A percentile compares a stretch with the other conserved stretches of the same genome.
These are phyloP conservation scores for Tylopilus balloui DNA, from an alignment of 768 basidiomycete species.

Conservation along the genomic window DNA sequence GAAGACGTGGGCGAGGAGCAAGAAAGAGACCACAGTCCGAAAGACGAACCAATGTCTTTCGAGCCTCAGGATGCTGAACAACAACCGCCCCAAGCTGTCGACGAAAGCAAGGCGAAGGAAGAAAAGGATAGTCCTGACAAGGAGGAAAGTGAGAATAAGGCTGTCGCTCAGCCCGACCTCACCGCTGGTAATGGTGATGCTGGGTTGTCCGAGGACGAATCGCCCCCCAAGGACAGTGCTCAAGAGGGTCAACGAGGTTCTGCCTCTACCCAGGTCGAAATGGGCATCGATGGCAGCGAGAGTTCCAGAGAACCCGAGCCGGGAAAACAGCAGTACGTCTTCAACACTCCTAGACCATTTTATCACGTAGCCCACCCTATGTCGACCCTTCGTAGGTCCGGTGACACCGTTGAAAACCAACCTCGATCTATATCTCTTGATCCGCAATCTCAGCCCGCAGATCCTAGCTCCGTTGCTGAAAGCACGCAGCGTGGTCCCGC, in stretches of 20 bases:
- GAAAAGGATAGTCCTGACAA: constrained; percentile 32
- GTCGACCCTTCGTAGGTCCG: constrained; percentile 5
- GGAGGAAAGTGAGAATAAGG: constrained; percentile 22
- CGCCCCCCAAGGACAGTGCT: constrained; percentile 15
- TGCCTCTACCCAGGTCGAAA: constrained; percentile 13
- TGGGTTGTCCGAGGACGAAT: constrained; percentile 14
- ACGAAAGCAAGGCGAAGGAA: constrained; percentile 14
- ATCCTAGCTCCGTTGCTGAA: constrained; percentile 35
- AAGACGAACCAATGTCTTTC: constrained; percentile 21
- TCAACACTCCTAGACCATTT: background rate
- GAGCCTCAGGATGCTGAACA: constrained; percentile 25
- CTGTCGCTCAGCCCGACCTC: constrained; percentile 37
- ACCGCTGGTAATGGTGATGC: constrained; percentile 23
- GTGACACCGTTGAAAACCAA: constrained; percentile 11
- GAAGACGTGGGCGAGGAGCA: constrained; percentile 18
- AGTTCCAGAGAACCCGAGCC: constrained; percentile 22
- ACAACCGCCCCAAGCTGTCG: constrained; percentile 14
- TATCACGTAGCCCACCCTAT: background rate
- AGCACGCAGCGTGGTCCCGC: constrained; percentile 45
- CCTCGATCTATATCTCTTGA: constrained; percentile 1
- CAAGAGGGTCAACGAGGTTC: constrained; percentile 22
- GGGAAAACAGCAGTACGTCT: constrained; percentile 14
- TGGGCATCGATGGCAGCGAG: constrained; percentile 16
- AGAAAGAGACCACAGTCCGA: constrained; percentile 5
- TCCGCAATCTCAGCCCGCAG: constrained; percentile 10